Conservation (phyloP, 371 early-diverging fungal genomes). For the Phascolomyces articulosus region DNA sequence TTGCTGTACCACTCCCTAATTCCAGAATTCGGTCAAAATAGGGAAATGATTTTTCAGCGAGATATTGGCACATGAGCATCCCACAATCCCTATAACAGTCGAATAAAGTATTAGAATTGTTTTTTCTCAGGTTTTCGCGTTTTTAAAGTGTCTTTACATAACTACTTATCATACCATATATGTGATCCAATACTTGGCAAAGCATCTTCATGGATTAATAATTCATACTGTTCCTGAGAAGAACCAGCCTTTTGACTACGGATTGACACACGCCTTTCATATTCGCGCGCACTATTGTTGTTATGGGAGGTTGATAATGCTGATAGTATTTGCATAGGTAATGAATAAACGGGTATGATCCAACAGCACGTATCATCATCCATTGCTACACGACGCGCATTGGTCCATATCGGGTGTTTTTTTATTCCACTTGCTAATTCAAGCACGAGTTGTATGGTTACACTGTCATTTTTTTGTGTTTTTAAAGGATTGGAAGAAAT, state of each 20-base stretch:
- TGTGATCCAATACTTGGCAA: constrained; percentile 47
- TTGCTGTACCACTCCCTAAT: constrained; percentile 54
- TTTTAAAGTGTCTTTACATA: too few species aligned
- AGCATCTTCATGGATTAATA: constrained; percentile 40
- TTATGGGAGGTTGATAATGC: neutral
- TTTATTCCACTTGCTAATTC: constrained; percentile 1
- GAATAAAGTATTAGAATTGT: neutral
- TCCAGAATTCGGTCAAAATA: constrained; percentile 24
- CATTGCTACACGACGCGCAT: constrained; percentile 2
- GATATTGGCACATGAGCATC: constrained; percentile 38
- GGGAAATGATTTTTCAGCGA: neutral
- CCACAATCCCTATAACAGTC: constrained; percentile 48
- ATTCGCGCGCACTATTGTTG: constrained; percentile 1
- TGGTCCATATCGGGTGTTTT: constrained; percentile 27
- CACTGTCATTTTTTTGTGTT: neutral
- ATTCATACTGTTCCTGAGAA: constrained; percentile 28
- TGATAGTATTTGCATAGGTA: constrained; percentile 10
- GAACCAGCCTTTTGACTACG: constrained; percentile 3
- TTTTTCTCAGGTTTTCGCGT: neutral
- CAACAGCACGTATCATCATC: constrained; percentile 16
- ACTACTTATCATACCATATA: constrained; percentile 34
- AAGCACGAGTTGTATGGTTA: constrained; percentile 19
- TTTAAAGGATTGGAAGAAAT: neutral
- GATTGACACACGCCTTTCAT: constrained; percentile 14
- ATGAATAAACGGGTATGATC: constrained; percentile 45